phyloP scores from a whole-genome alignment of 2,329 filamentous ascomycete species.

The Pseudogymnoascus sp. region DNA sequence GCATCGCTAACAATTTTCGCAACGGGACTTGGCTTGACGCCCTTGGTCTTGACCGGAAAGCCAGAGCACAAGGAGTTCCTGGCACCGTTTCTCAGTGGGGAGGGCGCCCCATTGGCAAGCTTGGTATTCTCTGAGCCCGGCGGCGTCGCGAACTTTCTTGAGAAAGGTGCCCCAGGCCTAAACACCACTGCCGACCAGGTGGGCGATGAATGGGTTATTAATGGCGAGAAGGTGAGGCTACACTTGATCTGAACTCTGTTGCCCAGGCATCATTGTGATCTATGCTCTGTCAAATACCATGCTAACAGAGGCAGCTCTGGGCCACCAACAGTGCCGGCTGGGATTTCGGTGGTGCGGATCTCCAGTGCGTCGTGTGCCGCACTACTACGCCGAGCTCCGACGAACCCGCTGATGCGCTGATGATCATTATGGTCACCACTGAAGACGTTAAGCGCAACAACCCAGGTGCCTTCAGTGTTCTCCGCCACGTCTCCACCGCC shows the following conservation, averaged over 20 bases:
- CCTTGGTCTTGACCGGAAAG: slow-evolving; percentile 40
- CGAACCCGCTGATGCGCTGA: slow-evolving; percentile 32
- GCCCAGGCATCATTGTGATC: background rate
- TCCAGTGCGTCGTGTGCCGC: slow-evolving; percentile 46
- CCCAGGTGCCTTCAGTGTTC: slow-evolving; percentile 36
- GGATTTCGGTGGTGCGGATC: slow-evolving; percentile 44
- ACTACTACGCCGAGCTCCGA: slow-evolving; percentile 24
- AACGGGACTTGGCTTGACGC: slow-evolving; percentile 44
- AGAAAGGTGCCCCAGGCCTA: slow-evolving; percentile 41
- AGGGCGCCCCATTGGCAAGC: slow-evolving; percentile 41
- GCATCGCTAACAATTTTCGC: slow-evolving; percentile 43
- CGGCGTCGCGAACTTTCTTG: slow-evolving; percentile 43
- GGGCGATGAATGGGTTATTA: slow-evolving; percentile 44
- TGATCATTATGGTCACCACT: slow-evolving; percentile 43
- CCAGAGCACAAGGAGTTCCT: slow-evolving; percentile 36
- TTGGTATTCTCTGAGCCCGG: slow-evolving; percentile 45
- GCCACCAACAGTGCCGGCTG: slow-evolving; percentile 47
- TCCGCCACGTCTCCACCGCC: slow-evolving; percentile 37
- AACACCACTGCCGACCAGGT: slow-evolving; percentile 41
- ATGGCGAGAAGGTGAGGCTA: slow-evolving; percentile 42
- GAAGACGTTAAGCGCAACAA: slow-evolving; percentile 40
- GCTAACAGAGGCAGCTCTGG: slow-evolving; percentile 36
- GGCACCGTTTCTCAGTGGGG: slow-evolving; percentile 38
- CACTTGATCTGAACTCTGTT: background rate
- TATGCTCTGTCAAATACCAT: background rate